Conservation (phyloP, 352 stramenopile species). For the Phytophthora citrophthora region DNA sequence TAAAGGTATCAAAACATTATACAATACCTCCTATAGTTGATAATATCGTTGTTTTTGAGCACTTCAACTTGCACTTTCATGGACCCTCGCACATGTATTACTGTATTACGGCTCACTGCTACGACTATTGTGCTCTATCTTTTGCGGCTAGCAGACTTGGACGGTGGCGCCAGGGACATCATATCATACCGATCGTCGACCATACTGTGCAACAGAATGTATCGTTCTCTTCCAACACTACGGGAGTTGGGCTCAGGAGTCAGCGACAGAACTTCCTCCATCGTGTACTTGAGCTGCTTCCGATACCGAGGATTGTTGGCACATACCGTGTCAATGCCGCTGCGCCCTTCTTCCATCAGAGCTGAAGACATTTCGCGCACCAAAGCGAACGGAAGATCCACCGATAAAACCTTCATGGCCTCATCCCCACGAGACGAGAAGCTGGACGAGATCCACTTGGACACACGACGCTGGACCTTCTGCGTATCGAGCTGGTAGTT, state of each 20-base stretch:
- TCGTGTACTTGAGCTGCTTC: constrained; percentile 83
- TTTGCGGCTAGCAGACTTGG: constrained; percentile 45
- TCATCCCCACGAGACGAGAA: constrained; percentile 78
- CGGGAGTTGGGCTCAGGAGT: constrained; percentile 45
- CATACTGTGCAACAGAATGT: constrained; percentile 83
- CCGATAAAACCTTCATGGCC: constrained; percentile 83
- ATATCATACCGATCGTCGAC: constrained; percentile 89
- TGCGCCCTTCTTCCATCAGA: constrained; percentile 74
- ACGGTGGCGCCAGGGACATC: constrained; percentile 73
- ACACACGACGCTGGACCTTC: constrained; percentile 83
- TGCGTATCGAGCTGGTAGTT: constrained; percentile 75
- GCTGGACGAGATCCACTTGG: constrained; percentile 86
- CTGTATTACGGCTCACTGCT: background rate
- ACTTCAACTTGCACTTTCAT: constrained; percentile 19
- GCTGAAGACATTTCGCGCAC: constrained; percentile 83
- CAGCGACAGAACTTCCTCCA: constrained; percentile 74
- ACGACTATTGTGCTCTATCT: constrained; percentile 9
- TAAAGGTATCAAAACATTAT: background rate
- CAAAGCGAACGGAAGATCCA: constrained; percentile 81
- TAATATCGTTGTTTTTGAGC: no score
- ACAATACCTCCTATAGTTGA: background rate
- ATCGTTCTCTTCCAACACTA: constrained; percentile 66
- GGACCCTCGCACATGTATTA: no score
- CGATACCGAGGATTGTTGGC: constrained; percentile 73
- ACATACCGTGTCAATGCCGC: constrained; percentile 63